Percentiles rank a stretch among this genome's conserved stretches.
These are phyloP conservation scores for Verbascum thapsus DNA, from an alignment of 257 asterid species.

Conservation along the genomic window DNA sequence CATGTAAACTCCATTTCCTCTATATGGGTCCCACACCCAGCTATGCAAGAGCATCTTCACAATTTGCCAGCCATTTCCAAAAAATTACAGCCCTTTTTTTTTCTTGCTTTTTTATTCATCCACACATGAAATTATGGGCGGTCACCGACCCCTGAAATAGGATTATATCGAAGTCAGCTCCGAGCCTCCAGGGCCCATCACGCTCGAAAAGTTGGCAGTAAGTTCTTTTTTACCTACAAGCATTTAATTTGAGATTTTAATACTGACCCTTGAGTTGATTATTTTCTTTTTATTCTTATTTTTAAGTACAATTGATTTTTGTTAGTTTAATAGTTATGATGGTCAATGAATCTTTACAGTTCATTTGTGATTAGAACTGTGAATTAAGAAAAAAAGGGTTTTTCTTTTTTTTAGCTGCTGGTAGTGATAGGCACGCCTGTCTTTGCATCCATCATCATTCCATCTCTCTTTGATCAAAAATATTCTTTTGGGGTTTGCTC, in stretches of 20 bases:
- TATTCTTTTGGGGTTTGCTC: too few relatives aligned
- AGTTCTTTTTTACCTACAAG: constrained; percentile 22
- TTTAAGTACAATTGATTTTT: too few relatives aligned
- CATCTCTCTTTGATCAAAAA: constrained; percentile 35
- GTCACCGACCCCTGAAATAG: constrained; percentile 11
- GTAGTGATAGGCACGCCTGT: constrained; percentile 91
- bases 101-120: too few relatives aligned
- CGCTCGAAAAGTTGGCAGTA: too few relatives aligned
- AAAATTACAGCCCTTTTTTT: too few relatives aligned
- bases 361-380: too few relatives aligned
- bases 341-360: constrained; percentile 42
- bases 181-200: too few relatives aligned
- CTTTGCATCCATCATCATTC: constrained; percentile 61
- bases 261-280: not conserved
- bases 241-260: not conserved
- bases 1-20: constrained; percentile 23
- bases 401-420: constrained; percentile 49
- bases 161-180: constrained; percentile 27
- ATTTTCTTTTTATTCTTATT: too few relatives aligned
- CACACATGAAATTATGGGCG: too few relatives aligned
- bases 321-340: constrained; percentile 26
- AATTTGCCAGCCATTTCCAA: constrained; percentile 14
- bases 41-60: constrained; percentile 31
- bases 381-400: constrained; percentile 33
- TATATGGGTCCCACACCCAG: constrained; percentile 24